These are phyloP conservation scores for Epichloe sibirici DNA, from an alignment of 2,329 filamentous ascomycete genomes.

Conservation along the genomic window DNA sequence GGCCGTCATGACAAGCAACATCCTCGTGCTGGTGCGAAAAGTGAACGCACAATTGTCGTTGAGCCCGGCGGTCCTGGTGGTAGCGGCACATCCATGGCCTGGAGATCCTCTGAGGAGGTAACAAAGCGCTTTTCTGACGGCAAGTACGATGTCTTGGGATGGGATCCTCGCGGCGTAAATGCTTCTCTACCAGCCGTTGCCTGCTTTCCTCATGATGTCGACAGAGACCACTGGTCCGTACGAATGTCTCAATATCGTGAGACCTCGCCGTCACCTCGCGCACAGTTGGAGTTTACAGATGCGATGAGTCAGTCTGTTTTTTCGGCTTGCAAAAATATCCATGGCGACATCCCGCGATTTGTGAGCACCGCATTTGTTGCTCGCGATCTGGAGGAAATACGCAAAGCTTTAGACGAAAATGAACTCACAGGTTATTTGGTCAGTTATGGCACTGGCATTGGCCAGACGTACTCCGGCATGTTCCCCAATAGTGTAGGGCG, in stretches of 20 bases:
- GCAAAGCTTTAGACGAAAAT: constrained; percentile 31
- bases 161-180: constrained; percentile 43
- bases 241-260: constrained; percentile 27
- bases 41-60: constrained; percentile 34
- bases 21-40: constrained; percentile 22
- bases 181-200: constrained; percentile 29
- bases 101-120: constrained; percentile 24
- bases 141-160: constrained; percentile 36
- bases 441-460: constrained; percentile 40
- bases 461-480: constrained; percentile 38
- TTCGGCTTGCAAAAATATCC: constrained; percentile 27
- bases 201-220: constrained; percentile 33
- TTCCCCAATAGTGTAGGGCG: constrained; percentile 36
- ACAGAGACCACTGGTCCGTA: constrained; percentile 34
- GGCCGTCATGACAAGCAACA: not conserved
- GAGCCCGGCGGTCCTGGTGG: constrained; percentile 39
- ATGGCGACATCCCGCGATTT: constrained; percentile 34
- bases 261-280: constrained; percentile 19
- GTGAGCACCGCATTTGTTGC: constrained; percentile 34
- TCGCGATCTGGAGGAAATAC: constrained; percentile 36
- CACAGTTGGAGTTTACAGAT: constrained; percentile 30
- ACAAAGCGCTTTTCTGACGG: constrained; percentile 30
- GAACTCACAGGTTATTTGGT: constrained; percentile 37
- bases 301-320: constrained; percentile 34
- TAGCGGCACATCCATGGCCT: constrained; percentile 31